These are phyloP conservation scores for Paramecium tetraurelia DNA, from an alignment of 73 alveolate species.

Conservation along the genomic window DNA sequence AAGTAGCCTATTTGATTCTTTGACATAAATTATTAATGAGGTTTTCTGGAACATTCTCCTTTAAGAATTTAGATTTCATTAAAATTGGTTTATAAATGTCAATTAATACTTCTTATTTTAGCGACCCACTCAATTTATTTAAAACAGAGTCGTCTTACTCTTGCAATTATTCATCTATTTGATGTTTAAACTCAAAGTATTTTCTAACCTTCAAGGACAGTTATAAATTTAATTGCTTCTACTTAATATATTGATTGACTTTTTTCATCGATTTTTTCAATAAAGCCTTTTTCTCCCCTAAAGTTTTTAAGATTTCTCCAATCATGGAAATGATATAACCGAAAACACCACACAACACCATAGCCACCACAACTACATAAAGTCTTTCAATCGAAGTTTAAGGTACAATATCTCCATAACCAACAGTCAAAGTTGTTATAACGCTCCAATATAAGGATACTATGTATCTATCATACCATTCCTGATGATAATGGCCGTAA, in stretches of 20 bases:
- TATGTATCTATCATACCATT: constrained; percentile 47
- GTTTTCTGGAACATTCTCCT: background rate
- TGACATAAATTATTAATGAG: constrained; percentile 38
- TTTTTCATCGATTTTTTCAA: constrained; percentile 33
- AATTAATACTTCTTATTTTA: constrained; percentile 43
- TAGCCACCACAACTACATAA: constrained; percentile 44
- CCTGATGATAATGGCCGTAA: background rate
- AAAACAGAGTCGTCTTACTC: constrained; percentile 47
- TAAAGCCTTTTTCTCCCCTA: background rate
- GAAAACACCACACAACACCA: constrained; percentile 58
- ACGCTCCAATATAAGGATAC: constrained; percentile 61
- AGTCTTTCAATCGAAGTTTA: constrained; percentile 46
- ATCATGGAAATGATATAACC: constrained; percentile 54
- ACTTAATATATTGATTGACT: constrained; percentile 48
- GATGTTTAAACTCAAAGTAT: constrained; percentile 42
- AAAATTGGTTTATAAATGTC: constrained; percentile 47
- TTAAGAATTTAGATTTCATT: constrained; percentile 7
- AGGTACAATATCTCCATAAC: constrained; percentile 65
- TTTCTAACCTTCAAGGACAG: constrained; percentile 52
- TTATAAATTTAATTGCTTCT: constrained; percentile 33
- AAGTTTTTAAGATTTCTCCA: constrained; percentile 42
- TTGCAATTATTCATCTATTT: background rate
- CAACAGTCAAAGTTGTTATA: constrained; percentile 57
- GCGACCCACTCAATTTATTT: background rate
- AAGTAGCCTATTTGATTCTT: background rate